phyloP scores from a whole-genome alignment of 768 basidiomycete genomes.

The Paxillus involutus region DNA sequence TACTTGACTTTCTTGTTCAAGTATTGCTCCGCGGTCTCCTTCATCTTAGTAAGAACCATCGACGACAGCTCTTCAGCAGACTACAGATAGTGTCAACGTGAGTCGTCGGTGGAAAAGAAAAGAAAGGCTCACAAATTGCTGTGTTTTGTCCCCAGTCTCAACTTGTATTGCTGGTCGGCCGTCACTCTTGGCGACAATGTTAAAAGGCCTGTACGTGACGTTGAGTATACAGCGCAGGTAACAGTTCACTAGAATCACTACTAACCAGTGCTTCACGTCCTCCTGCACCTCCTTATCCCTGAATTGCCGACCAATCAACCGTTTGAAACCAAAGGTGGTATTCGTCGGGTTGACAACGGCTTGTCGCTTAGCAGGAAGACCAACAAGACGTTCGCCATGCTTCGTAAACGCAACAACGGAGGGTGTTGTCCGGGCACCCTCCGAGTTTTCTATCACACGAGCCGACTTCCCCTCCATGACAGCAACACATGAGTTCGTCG shows the following conservation, averaged over 20 bases:
- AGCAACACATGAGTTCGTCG: slow-evolving; percentile 88
- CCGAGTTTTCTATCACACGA: slow-evolving; percentile 95
- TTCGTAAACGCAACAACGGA: slow-evolving; percentile 99
- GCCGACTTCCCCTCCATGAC: slow-evolving; percentile 96
- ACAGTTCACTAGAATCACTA: neutral
- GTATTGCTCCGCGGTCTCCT: slow-evolving; percentile 91
- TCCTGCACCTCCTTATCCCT: slow-evolving; percentile 91
- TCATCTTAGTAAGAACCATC: slow-evolving; percentile 91
- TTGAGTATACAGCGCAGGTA: neutral
- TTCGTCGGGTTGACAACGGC: slow-evolving; percentile 94
- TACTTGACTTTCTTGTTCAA: slow-evolving; percentile 93
- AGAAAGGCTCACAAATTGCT: slow-evolving; percentile 64
- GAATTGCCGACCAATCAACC: slow-evolving; percentile 92
- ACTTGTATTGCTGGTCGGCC: slow-evolving; percentile 82
- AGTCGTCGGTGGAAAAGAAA: neutral
- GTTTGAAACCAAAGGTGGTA: slow-evolving; percentile 94
- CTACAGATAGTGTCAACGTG: slow-evolving; percentile 39
- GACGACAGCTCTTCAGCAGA: slow-evolving; percentile 85
- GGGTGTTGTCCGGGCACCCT: slow-evolving; percentile 97
- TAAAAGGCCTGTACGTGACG: slow-evolving; percentile 66
- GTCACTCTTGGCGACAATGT: slow-evolving; percentile 68
- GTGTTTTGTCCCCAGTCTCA: slow-evolving; percentile 81
- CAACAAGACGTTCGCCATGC: slow-evolving; percentile 94
- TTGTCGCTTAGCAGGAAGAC: slow-evolving; percentile 95
- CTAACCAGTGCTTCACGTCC: slow-evolving; percentile 82